Base-by-base conservation (phyloP, 306 rosid species). In the Hylodesmum podocarpum region DNA sequence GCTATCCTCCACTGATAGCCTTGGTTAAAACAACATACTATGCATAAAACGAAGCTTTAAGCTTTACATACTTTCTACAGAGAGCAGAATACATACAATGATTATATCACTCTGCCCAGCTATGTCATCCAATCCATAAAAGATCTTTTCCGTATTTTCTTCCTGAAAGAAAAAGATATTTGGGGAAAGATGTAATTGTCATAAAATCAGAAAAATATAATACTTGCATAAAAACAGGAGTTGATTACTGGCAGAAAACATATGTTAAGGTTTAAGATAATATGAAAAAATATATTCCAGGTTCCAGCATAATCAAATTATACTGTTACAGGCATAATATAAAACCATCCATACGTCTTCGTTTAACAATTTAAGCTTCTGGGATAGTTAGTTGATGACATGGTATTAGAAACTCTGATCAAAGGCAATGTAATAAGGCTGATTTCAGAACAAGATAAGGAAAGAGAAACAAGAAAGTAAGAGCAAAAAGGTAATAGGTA, bases 81-180 rank as follows among this genome's bases (percentile, higher is more conserved):
- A 44, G 25, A 61, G 37, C 36, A 25, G 62, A 86, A 79, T 66
- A 47, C 92, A 76, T 90, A 95, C 99, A 80, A 95, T 90, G 77
- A 92, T 88, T 62, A 95, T 81, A 82, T 95, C 99, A 79, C 82
- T 83, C 67, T 90, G 40, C 21, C 91, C 96, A 75, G 67, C 83
- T 70, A 92, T 84, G 82, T 92, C 97, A 75, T 95, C 99, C 80
- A 92, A 82, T 80, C 97, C 99, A 55, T 95, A 92, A 84, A 95
- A 89, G 66, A 92, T 91, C 85, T 85, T 90, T 80, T 92, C 97
- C 51, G 97, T 92, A 74, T 95, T 70, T 22, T 87, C 88, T 81
- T 95, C 99, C 99, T 95, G 96, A 70, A 90, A 82, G 47, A 78
- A 67, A 76, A 66, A 16, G 71, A 71, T 29, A 70, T 71, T 46